Evolutionary conservation across 768 basidiomycete species (phyloP).

Genomic region (Pisolithus albus): DNA sequence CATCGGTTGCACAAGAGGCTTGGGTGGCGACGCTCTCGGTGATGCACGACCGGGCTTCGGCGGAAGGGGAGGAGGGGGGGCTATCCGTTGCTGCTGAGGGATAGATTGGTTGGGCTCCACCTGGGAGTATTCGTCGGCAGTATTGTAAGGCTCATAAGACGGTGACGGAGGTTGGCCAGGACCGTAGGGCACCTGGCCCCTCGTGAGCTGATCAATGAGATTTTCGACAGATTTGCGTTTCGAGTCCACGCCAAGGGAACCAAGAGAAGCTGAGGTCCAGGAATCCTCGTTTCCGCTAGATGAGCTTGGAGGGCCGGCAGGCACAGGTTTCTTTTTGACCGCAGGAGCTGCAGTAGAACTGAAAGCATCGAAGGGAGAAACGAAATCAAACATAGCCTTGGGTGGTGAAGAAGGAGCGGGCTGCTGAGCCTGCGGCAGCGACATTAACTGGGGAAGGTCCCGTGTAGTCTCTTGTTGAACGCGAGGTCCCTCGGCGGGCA

Average conservation of each 20-base stretch:
- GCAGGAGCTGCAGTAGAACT: slow-evolving; percentile 33
- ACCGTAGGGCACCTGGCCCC: slow-evolving; percentile 32
- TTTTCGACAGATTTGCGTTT: slow-evolving; percentile 84
- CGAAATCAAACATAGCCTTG: slow-evolving; percentile 80
- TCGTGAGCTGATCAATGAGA: slow-evolving; percentile 64
- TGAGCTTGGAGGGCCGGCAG: slow-evolving; percentile 33
- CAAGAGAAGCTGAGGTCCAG: slow-evolving; percentile 38
- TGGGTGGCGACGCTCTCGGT: slow-evolving; percentile 63
- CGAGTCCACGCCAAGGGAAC: slow-evolving; percentile 33
- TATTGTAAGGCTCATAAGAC: slow-evolving; percentile 30
- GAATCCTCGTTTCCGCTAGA: slow-evolving; percentile 52
- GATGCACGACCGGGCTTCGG: slow-evolving; percentile 45
- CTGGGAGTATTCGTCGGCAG: slow-evolving; percentile 42
- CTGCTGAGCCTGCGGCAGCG: slow-evolving; percentile 27
- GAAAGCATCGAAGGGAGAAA: slow-evolving; percentile 79
- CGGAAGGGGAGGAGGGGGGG: slow-evolving; percentile 52
- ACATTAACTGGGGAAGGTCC: slow-evolving; percentile 18
- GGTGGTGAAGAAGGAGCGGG: slow-evolving; percentile 61
- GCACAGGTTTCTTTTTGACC: slow-evolving; percentile 68
- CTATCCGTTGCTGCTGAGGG: slow-evolving; percentile 31
- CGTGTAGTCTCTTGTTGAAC: slow-evolving; percentile 19
- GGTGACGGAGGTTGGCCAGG: slow-evolving; percentile 33
- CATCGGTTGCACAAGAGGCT: slow-evolving; percentile 37
- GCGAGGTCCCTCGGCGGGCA: slow-evolving; percentile 33
- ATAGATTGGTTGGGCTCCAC: slow-evolving; percentile 25